A percentile compares a stretch with the other conserved stretches of the same genome.
Conservation (phyloP, 2,329 filamentous ascomycete genomes). For the Cryphonectria parasitica region DNA sequence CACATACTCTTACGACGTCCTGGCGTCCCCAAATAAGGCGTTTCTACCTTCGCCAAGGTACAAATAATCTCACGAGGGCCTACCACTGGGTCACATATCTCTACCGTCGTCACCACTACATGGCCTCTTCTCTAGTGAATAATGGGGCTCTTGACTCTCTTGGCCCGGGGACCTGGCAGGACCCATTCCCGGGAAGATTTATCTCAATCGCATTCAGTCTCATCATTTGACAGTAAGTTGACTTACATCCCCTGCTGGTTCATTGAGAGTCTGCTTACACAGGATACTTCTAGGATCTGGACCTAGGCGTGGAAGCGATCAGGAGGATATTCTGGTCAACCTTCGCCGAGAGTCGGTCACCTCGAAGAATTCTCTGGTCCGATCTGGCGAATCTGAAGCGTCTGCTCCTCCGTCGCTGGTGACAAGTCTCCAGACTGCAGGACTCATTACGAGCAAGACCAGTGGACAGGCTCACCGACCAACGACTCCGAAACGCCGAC, state of each 20-base stretch:
- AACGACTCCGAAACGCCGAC: conserved; percentile 13
- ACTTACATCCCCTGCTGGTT: not conserved
- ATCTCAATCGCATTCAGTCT: not conserved
- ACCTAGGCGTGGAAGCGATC: conserved; percentile 31
- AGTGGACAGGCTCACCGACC: conserved; percentile 14
- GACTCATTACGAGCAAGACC: conserved; percentile 36
- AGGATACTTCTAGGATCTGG: not conserved
- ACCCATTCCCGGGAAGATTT: conserved; percentile 20
- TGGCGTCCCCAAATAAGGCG: not conserved
- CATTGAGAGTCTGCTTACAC: conserved; percentile 5
- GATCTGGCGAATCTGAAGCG: conserved; percentile 23
- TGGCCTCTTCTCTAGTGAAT: conserved; percentile 26
- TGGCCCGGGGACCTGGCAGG: conserved; percentile 37
- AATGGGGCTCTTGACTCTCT: conserved; percentile 43
- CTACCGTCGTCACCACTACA: not conserved
- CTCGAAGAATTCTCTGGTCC: conserved; percentile 30
- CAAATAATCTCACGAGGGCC: not conserved
- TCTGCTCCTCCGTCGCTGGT: conserved; percentile 34
- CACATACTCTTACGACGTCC: not conserved
- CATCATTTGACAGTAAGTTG: conserved; percentile 17
- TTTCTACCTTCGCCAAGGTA: conserved; percentile 3
- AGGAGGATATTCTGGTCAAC: conserved; percentile 22
- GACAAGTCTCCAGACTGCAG: conserved; percentile 18
- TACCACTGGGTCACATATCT: not conserved
- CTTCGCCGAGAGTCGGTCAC: not conserved